A percentile compares a stretch with the other conserved stretches of the same genome.
These are phyloP conservation scores for Didymella pomorum DNA, from an alignment of 2,329 filamentous ascomycete species.

Conservation along the genomic window DNA sequence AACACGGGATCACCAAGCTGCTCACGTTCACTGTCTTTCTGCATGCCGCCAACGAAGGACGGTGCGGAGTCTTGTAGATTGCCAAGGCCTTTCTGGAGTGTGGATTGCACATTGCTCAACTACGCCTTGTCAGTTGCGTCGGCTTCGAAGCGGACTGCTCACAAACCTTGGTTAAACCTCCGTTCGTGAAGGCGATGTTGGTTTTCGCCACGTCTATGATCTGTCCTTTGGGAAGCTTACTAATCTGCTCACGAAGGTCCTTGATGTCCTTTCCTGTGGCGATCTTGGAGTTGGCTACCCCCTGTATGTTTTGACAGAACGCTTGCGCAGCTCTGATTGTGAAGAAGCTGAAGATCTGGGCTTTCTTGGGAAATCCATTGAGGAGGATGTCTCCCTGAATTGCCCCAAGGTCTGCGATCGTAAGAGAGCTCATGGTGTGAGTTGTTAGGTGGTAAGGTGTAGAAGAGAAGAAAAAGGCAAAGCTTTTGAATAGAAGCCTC, in stretches of 20 bases:
- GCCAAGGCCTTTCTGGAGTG: slow-evolving; percentile 5
- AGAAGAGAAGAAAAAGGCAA: too few species aligned
- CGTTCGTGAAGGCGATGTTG: slow-evolving; percentile 17
- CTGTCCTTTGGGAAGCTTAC: slow-evolving; percentile 5
- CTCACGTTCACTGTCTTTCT: slow-evolving; percentile 9
- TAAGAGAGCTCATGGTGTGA: slow-evolving; percentile 9
- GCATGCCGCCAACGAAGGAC: slow-evolving; percentile 15
- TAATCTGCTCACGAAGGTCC: slow-evolving; percentile 16
- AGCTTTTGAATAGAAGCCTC: too few species aligned
- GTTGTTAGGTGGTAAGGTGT: neutral
- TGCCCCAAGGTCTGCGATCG: slow-evolving; percentile 7
- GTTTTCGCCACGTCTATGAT: slow-evolving; percentile 19
- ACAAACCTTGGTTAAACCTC: slow-evolving; percentile 12
- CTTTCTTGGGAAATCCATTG: slow-evolving; percentile 20
- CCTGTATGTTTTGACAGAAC: slow-evolving; percentile 16
- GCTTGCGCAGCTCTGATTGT: slow-evolving; percentile 17
- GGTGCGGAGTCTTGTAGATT: slow-evolving; percentile 5
- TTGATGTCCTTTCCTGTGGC: slow-evolving; percentile 16
- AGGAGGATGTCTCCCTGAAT: slow-evolving; percentile 21
- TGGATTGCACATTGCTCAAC: slow-evolving; percentile 9
- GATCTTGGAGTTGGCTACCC: slow-evolving; percentile 17
- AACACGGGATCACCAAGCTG: slow-evolving; percentile 12
- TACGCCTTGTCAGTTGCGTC: slow-evolving; percentile 2
- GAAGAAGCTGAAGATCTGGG: slow-evolving; percentile 20
- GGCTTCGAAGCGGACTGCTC: neutral